Evolutionary conservation across 768 basidiomycete genomes (phyloP), one percentile per base, ranked within the genome.

Genomic region (Mycena vulgaris): DNA sequence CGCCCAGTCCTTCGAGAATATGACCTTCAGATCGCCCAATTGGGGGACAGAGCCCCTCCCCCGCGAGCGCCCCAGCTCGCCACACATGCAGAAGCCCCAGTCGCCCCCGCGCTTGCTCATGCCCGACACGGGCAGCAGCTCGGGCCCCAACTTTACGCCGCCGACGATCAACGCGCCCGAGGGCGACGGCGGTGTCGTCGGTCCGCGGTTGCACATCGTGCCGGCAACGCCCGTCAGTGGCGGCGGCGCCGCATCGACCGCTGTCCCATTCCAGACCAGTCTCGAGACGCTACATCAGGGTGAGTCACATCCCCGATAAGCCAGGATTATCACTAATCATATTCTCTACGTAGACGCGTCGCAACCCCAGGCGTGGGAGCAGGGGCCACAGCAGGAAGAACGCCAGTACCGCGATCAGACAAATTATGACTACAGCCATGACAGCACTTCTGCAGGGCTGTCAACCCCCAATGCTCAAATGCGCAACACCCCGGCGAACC

Each of bases 221-320:
- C 94, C 94, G 47, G 93, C 94, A 25, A 95, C 94, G 4, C 94
- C 94, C 10, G 85, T 95, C 63, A 88, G 87, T 68, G 91, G 90
- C 49, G 90, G 89, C 25, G 89, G 82, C 39, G 85, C 82, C 30
- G 82, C 82, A 40, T 80, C 81, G 13, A 84, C 86, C 67, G 77
- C 82, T 42, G 85, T 82, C 40, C 85, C 87, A 45, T 92, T 90
- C 83, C 87, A 87, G 72, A 81, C 83, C 39, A 82, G 84, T 55
- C 78, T 87, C 72, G 78, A 85, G 69, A 84, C 85, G 21, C 81
- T 91, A 57, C 83, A 85, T 72, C 88, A 88, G 82, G 87, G 89
- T 89, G 69, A 78, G 87, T 86, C 55, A 62, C 63, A 2, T 23
- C 16, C 5, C 42, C 51, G 58, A 49, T 65, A 48, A 56, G 45